Evolutionary conservation across 2,329 filamentous ascomycete genomes (phyloP).

Genomic region (Lecanicillium sp.): DNA sequence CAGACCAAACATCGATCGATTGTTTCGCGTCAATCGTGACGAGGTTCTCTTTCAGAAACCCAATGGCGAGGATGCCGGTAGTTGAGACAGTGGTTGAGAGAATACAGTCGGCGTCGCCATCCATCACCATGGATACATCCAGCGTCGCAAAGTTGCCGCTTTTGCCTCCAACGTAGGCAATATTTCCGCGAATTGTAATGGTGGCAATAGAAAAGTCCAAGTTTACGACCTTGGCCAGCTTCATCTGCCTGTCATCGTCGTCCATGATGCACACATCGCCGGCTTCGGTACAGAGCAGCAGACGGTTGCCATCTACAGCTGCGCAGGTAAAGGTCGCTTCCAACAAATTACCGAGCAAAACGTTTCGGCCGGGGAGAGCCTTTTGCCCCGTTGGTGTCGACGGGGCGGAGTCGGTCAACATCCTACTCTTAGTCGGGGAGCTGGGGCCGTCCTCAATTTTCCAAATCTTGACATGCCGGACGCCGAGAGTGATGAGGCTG

Average conservation of each 20-base stretch:
- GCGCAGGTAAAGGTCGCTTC: constrained; percentile 81
- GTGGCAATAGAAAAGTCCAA: constrained; percentile 63
- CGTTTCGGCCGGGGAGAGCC: constrained; percentile 78
- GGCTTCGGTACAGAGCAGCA: constrained; percentile 78
- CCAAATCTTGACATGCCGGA: constrained; percentile 92
- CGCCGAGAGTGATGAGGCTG: constrained; percentile 76
- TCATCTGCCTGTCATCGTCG: constrained; percentile 64
- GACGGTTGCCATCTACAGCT: constrained; percentile 63
- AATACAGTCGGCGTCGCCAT: constrained; percentile 30
- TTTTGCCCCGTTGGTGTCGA: constrained; percentile 33
- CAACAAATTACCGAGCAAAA: constrained; percentile 70
- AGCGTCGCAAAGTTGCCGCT: constrained; percentile 51
- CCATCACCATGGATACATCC: constrained; percentile 40
- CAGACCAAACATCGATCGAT: constrained; percentile 62
- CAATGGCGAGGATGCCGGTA: constrained; percentile 56
- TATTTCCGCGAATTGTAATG: constrained; percentile 50
- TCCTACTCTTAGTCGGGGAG: constrained; percentile 58
- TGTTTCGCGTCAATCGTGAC: constrained; percentile 70
- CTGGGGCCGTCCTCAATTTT: constrained; percentile 61
- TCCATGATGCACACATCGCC: constrained; percentile 88
- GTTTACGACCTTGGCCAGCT: constrained; percentile 57
- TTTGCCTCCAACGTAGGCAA: constrained; percentile 62
- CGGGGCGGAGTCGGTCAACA: constrained; percentile 32
- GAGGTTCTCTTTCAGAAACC: constrained; percentile 57
- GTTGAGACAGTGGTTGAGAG: constrained; percentile 29